Percentiles rank a stretch among this genome's conserved stretches.
These are phyloP conservation scores for Pilobolus umbonatus DNA, from an alignment of 192 early-diverging fungal genomes.

Conservation along the genomic window DNA sequence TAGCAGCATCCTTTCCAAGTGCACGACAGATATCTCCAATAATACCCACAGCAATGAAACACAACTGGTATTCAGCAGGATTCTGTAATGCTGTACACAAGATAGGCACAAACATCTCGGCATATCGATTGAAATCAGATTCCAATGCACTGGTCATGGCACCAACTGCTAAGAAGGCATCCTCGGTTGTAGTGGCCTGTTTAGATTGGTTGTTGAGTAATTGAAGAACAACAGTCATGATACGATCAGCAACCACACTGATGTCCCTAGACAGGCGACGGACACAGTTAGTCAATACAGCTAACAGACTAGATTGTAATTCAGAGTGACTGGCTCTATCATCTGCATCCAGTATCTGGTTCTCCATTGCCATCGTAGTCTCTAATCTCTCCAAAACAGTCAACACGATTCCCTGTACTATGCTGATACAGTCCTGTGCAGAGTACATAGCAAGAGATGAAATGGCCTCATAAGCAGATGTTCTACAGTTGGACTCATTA, in stretches of 20 bases:
- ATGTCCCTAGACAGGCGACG: constrained; percentile 75
- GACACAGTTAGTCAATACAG: constrained; percentile 82
- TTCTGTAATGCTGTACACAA: constrained; percentile 80
- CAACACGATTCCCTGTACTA: constrained; percentile 70
- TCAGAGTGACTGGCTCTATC: constrained; percentile 80
- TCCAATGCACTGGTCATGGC: constrained; percentile 83
- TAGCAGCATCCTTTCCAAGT: constrained; percentile 64
- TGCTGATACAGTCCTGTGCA: constrained; percentile 64
- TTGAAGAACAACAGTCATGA: constrained; percentile 84
- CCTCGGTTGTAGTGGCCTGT: constrained; percentile 81
- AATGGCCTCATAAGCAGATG: constrained; percentile 92
- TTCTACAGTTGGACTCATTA: constrained; percentile 83
- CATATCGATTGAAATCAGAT: constrained; percentile 80
- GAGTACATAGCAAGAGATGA: constrained; percentile 70
- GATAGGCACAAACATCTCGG: constrained; percentile 80
- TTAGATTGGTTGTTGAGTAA: constrained; percentile 68
- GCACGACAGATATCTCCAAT: constrained; percentile 96
- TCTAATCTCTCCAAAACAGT: constrained; percentile 80
- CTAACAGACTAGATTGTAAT: constrained; percentile 89
- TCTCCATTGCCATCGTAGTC: constrained; percentile 56
- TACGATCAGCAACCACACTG: constrained; percentile 72
- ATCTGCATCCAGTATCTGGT: constrained; percentile 77
- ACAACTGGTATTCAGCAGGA: constrained; percentile 89
- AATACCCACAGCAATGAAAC: constrained; percentile 91
- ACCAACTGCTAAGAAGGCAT: constrained; percentile 88